Conservation (phyloP, 108 stramenopile genomes). For the Cyclotella sp. region DNA sequence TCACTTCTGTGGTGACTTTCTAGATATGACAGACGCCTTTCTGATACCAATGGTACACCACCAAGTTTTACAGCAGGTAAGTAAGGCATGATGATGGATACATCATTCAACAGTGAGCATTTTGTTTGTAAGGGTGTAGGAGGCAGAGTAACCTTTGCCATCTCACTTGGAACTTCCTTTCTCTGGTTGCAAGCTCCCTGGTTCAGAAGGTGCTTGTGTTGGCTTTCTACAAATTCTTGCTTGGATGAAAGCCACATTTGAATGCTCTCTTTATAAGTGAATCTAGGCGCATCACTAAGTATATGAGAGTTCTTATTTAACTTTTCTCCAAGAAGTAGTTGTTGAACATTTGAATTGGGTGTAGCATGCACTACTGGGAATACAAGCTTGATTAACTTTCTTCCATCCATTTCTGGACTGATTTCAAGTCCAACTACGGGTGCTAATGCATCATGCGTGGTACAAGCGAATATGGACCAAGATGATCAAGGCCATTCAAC, state of each 20-base stretch:
- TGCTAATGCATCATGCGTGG: conserved; percentile 68
- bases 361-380: conserved; percentile 33
- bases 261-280: background rate
- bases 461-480: no score
- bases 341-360: conserved; percentile 7
- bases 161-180: background rate
- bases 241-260: background rate
- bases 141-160: background rate
- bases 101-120: background rate
- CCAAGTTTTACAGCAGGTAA: conserved; percentile 42
- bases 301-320: conserved; percentile 9
- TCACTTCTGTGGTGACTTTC: background rate
- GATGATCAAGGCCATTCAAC: background rate
- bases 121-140: background rate
- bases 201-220: background rate
- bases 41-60: conserved; percentile 36
- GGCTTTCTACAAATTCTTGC: background rate
- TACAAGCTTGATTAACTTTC: conserved; percentile 40
- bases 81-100: conserved; percentile 17
- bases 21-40: conserved; percentile 30
- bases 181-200: background rate
- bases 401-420: conserved; percentile 32
- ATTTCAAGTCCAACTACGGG: conserved; percentile 51
- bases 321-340: conserved; percentile 35
- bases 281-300: background rate